These are phyloP conservation scores for Talaromyces verruculosus DNA, from an alignment of 2,329 filamentous ascomycete genomes.

Conservation along the genomic window DNA sequence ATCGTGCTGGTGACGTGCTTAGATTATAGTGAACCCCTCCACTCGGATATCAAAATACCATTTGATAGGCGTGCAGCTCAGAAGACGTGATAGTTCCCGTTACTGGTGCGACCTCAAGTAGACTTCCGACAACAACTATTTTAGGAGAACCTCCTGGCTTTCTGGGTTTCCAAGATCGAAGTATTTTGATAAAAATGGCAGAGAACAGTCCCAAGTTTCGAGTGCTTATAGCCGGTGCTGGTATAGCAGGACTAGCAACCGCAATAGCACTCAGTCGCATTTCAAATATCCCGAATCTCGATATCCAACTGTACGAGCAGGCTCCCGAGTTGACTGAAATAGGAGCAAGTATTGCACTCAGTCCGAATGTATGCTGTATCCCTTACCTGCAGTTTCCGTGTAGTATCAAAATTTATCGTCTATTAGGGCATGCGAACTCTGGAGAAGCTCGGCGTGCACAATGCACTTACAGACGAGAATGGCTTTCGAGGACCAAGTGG, in stretches of 20 bases:
- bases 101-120: background rate
- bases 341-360: conserved; percentile 27
- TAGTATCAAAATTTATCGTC: background rate
- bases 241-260: conserved; percentile 52
- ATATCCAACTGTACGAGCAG: conserved; percentile 54
- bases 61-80: background rate
- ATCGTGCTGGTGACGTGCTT: conserved; percentile 24
- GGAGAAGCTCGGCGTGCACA: conserved; percentile 51
- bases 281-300: conserved; percentile 31
- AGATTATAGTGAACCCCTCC: background rate
- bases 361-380: conserved; percentile 46
- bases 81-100: background rate
- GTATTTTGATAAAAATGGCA: conserved; percentile 23
- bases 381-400: no score
- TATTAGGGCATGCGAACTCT: conserved; percentile 49
- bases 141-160: background rate
- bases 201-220: conserved; percentile 29
- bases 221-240: conserved; percentile 52
- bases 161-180: background rate
- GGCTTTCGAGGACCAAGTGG: conserved; percentile 45
- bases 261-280: conserved; percentile 48
- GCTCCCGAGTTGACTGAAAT: conserved; percentile 35
- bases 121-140: background rate
- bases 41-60: background rate
- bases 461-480: conserved; percentile 46